Evolutionary conservation across 805 yeast species (phyloP).

Genomic region (Pichia occidentalis): DNA sequence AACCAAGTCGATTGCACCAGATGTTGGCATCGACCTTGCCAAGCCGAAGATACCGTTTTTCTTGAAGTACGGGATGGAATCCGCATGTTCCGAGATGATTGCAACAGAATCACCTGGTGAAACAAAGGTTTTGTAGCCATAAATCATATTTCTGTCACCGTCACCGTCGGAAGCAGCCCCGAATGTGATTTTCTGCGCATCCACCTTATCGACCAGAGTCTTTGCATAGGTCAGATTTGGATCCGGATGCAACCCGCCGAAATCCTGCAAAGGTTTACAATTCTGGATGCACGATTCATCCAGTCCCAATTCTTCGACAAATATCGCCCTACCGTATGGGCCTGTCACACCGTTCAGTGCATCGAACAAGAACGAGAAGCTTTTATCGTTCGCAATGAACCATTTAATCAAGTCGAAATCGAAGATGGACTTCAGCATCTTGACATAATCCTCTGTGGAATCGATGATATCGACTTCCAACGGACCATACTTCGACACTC

Average conservation of each 20-base stretch:
- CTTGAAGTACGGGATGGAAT: conserved; percentile 82
- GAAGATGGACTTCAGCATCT: conserved; percentile 74
- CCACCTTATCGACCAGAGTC: conserved; percentile 82
- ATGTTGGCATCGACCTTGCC: conserved; percentile 97
- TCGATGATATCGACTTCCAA: conserved; percentile 77
- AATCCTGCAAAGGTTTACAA: conserved; percentile 74
- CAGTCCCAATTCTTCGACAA: conserved; percentile 78
- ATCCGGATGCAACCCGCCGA: conserved; percentile 97
- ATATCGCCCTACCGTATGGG: conserved; percentile 84
- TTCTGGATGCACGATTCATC: conserved; percentile 70
- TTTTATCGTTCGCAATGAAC: conserved; percentile 51
- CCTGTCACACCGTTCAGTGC: conserved; percentile 95
- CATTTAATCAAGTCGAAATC: conserved; percentile 75
- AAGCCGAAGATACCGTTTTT: conserved; percentile 83
- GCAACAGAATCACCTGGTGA: conserved; percentile 99
- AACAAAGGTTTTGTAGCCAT: conserved; percentile 90
- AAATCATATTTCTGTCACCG: conserved; percentile 98
- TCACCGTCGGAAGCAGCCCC: conserved; percentile 99
- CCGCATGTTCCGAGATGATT: conserved; percentile 90
- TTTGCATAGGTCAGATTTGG: conserved; percentile 94
- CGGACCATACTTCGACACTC: conserved; percentile 45
- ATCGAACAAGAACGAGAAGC: conserved; percentile 77
- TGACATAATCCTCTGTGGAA: conserved; percentile 70
- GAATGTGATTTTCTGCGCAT: conserved; percentile 70
- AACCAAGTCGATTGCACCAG: conserved; percentile 88